A percentile compares a stretch with the other conserved stretches of the same genome.
These are phyloP conservation scores for Lactarius deliciosus DNA, from an alignment of 768 basidiomycete genomes.

Conservation along the genomic window DNA sequence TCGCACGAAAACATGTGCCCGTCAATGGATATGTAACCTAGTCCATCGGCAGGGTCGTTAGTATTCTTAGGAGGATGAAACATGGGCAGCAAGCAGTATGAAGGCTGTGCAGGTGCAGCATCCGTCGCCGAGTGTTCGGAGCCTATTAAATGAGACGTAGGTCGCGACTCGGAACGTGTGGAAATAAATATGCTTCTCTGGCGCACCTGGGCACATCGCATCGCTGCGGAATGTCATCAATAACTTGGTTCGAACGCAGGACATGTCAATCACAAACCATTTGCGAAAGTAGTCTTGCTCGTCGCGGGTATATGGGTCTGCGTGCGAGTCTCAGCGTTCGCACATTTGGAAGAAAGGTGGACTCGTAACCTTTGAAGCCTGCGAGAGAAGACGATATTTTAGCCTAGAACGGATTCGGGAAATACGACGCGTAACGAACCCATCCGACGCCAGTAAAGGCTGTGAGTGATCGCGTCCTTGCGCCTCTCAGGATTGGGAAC, in stretches of 20 bases:
- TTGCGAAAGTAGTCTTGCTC: conserved; percentile 53
- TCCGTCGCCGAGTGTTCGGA: conserved; percentile 48
- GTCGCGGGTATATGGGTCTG: conserved; percentile 61
- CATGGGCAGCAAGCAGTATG: conserved; percentile 53
- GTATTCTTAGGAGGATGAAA: conserved; percentile 46
- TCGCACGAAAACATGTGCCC: conserved; percentile 56
- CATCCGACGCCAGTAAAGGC: conserved; percentile 56
- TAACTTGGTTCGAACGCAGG: neutral
- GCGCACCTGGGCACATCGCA: conserved; percentile 50
- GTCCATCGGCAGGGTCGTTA: conserved; percentile 34
- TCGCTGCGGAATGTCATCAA: conserved; percentile 38
- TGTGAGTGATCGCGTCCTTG: conserved; percentile 58
- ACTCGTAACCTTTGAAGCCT: conserved; percentile 53
- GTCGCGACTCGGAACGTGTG: neutral
- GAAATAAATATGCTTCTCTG: neutral
- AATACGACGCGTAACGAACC: conserved; percentile 39
- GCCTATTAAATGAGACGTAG: conserved; percentile 36
- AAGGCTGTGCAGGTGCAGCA: conserved; percentile 45
- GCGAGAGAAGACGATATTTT: neutral
- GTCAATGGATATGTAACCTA: conserved; percentile 54
- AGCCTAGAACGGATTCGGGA: neutral
- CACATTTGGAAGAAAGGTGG: neutral
- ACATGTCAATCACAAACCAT: conserved; percentile 42
- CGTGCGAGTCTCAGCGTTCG: neutral
- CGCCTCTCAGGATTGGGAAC: conserved; percentile 46